Evolutionary conservation across 202 grass and related monocot genomes (phyloP), one percentile per base, ranked within the genome.

Genomic region (Brachypodium distachyon): DNA sequence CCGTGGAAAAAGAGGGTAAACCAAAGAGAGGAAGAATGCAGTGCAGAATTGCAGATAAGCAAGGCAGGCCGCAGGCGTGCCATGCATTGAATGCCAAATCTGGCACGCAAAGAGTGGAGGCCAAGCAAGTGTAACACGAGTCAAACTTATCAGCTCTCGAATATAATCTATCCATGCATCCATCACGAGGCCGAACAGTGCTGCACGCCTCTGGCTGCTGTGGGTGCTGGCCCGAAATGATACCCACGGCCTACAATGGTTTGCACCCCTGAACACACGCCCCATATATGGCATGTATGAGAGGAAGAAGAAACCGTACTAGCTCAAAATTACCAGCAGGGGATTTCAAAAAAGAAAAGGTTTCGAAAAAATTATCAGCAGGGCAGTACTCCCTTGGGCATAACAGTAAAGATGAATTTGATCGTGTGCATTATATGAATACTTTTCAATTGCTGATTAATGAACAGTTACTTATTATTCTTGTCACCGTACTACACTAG

Each of bases 91-190:
- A 85, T 49, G 50, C 73, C 66, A 74, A 85, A 76, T 44, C 48
- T 70, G 53, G 82, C 74, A 81, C 61, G 55, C 83, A 53, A 84
- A 56, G 49, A 55, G 60, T 25, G 41, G 25, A 27, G 14, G 64
- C 72, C 69, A 86, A 55, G 40, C 18, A 76, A 61, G 38, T 18
- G 47, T 51, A 12, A 22, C 29, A 47, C 41, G 47, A 73, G 78
- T 82, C 78, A 80, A 87, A 87, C 64, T 72, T 84, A 76, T 70
- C 80, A 74, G 57, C 77, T 84, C 36, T 64, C 47, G n/a, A n/a
- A n/a, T n/a, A 55, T 50, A 64, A 76, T 61, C 23, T 61, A 56
- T 13, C 50, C 61, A 54, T 26, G n/a, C n/a, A n/a, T n/a, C n/a
- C 51, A 61, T 52, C 62, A 76, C 44, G 76, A 61, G 70, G 52